phyloP scores from a whole-genome alignment of 495 filamentous ascomycete genomes.

The Aspergillus indologenus region DNA sequence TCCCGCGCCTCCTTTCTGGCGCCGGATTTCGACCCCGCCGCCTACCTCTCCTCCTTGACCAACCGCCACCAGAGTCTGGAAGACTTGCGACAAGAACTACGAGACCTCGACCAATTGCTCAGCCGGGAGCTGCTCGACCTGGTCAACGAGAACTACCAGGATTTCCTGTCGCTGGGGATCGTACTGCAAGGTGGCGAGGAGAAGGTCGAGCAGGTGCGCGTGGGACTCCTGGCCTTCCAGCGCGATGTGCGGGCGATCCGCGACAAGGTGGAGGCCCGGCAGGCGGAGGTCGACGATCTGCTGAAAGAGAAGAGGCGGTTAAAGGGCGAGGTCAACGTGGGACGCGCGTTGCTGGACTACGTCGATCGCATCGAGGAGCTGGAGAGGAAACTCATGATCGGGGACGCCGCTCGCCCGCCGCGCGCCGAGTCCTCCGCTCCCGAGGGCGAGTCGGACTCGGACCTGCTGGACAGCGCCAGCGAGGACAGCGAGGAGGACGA shows the following conservation, averaged over 20 bases:
- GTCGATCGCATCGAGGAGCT: slow-evolving; percentile 69
- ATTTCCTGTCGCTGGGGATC: slow-evolving; percentile 79
- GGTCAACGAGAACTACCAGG: slow-evolving; percentile 89
- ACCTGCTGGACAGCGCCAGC: slow-evolving; percentile 44
- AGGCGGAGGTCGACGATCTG: slow-evolving; percentile 50
- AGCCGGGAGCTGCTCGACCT: slow-evolving; percentile 85
- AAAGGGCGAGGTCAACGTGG: slow-evolving; percentile 52
- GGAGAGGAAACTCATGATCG: slow-evolving; percentile 66
- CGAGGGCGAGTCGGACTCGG: slow-evolving; percentile 37
- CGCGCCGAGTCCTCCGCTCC: slow-evolving; percentile 9
- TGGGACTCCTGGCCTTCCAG: slow-evolving; percentile 80
- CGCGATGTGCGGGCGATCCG: slow-evolving; percentile 67
- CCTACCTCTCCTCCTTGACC: slow-evolving; percentile 77
- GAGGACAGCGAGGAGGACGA: slow-evolving; percentile 55
- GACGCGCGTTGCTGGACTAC: slow-evolving; percentile 66
- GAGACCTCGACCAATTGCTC: slow-evolving; percentile 68
- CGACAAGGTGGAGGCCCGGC: slow-evolving; percentile 51
- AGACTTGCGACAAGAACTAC: slow-evolving; percentile 83
- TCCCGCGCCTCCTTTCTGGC: slow-evolving; percentile 75
- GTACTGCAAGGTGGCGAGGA: slow-evolving; percentile 86
- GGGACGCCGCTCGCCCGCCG: slow-evolving; percentile 20
- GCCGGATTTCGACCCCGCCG: slow-evolving; percentile 72
- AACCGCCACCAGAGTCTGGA: slow-evolving; percentile 94
- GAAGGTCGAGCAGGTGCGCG: slow-evolving; percentile 83
- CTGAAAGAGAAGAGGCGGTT: slow-evolving; percentile 54